Base-by-base conservation (phyloP, 495 filamentous ascomycete genomes). In the Hypoxylon fuscum region DNA sequence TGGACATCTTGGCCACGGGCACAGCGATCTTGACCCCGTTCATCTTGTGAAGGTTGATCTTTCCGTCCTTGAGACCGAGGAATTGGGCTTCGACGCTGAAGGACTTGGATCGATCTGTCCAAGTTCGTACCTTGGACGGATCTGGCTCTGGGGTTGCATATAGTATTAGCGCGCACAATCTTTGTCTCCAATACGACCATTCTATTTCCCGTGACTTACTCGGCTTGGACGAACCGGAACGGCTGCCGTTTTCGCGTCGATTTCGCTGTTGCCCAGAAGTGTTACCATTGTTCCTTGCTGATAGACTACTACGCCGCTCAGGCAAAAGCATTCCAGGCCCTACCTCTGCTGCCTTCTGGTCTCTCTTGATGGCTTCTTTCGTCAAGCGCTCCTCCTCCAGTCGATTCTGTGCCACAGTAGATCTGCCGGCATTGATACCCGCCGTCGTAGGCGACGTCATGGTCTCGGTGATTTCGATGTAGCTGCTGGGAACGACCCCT, bases 21-120 rank as follows among this genome's bases (percentile, higher is more conserved):
- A 99, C 95, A 6, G 95, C 95, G 74, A 99, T 99, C 74, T 97
- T 97, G 44, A 99, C 92, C 9, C 95, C 95, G 69, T 99, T 99
- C 72, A 88, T 80, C 79, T 99, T 99, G 78, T 99, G 95, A 4
- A 99, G 81, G 74, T 98, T 95, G 60, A 99, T 95, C 78, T 99
- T 98, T 41, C 92, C 92, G 72, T 98, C 95, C 70, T 86, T 89
- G 18, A 97, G 79, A 14, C 93, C 96, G 56, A 98, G 87, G 71
- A 97, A 99, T 69, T 99, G 92, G 8, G 95, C 95, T 53, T 99
- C 95, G 55, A 99, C 95, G 57, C 92, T 97, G 76, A 99, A 99
- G 9, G 92, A 91, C 64, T 92, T 96, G 14, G 91, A 89, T 45
- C 96, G 86, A 72, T 99, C 95, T 9, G 93, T 96, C 95, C 95